Evolutionary conservation across 768 basidiomycete genomes (phyloP), one percentile per base, ranked within the genome.

Genomic region (Mycena rosella): DNA sequence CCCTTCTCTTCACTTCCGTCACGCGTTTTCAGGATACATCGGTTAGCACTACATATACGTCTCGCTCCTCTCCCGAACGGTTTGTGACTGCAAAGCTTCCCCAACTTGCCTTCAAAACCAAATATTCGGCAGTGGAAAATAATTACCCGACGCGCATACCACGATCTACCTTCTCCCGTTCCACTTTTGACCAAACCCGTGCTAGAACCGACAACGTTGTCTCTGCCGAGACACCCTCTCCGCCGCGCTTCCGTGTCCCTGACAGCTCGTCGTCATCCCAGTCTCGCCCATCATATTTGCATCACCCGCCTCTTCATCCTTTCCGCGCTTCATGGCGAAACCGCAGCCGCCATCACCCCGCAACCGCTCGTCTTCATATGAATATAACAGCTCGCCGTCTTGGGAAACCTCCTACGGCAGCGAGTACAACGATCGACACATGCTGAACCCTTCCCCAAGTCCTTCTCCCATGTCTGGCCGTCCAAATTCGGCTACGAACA

Each of bases 341-440:
- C 56, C 26, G 67, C 70, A 60, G 49, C 60, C 65, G 49, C 60
- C 65, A 26, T 70, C 66, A 47, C 70, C 71, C 22, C 51, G 56
- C 34, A 63, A 70, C 11, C 60, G 58, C 27, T 70, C 68, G 47
- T 67, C 65, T 62, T 73, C 74, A 22, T 71, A 65, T 49, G 72
- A 73, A 26, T 68, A 70, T 48, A 71, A 61, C 40, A 65, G 42
- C 56, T 75, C 74, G 24, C 74, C 71, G 2, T 77, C 74, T 53
- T 75, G 74, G 74, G 77, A 76, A 45, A 75, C 78, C 15, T 76
- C 77, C 6, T 74, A 76, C 49, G 72, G 70, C 40, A 72, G 69
- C 38, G 66, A 69, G 2, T 62, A 73, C 26, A 54, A 72, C 42
- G 69, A 70, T 45, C 45, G 67, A n/a, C 63, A 68, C 13, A 67